A percentile compares a stretch with the other conserved stretches of the same genome.
These are phyloP conservation scores for Volvox africanus DNA, from an alignment of 139 green algal genomes.

Conservation along the genomic window DNA sequence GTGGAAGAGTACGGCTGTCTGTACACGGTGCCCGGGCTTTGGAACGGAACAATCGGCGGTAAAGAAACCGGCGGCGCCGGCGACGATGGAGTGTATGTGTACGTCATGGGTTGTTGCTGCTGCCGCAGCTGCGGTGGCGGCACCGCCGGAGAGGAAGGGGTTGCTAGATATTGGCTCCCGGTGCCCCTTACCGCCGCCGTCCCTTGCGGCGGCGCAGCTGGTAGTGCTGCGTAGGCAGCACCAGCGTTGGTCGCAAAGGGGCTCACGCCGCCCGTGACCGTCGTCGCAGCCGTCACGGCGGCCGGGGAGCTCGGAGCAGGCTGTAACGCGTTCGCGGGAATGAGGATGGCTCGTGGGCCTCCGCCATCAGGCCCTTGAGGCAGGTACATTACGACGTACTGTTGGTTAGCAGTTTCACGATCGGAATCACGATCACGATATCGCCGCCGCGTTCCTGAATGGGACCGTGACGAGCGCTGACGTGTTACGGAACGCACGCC, in stretches of 20 bases:
- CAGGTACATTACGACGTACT: conserved; percentile 39
- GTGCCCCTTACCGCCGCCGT: not conserved
- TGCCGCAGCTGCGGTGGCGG: not conserved
- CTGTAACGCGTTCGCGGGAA: conserved; percentile 10
- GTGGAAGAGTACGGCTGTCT: not conserved
- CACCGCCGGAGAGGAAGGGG: not conserved
- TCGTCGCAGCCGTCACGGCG: not conserved
- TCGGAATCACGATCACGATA: no score
- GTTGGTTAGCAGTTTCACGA: not conserved
- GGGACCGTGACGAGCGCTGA: no score
- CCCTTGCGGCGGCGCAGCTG: not conserved
- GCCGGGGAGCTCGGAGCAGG: not conserved
- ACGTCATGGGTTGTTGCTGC: not conserved
- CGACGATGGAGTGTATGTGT: not conserved
- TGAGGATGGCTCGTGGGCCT: conserved; percentile 21
- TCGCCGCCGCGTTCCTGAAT: not conserved
- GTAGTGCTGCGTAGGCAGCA: not conserved
- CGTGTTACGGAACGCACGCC: not conserved
- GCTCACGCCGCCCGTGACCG: not conserved
- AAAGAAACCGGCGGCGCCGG: not conserved
- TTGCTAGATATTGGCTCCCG: not conserved
- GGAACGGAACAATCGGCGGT: not conserved
- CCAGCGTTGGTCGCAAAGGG: not conserved
- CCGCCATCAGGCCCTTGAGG: conserved; percentile 13
- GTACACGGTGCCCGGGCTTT: not conserved